Evolutionary conservation across 768 basidiomycete genomes (phyloP), one percentile per base, ranked within the genome.

Genomic region (Leccinellum albellum): DNA sequence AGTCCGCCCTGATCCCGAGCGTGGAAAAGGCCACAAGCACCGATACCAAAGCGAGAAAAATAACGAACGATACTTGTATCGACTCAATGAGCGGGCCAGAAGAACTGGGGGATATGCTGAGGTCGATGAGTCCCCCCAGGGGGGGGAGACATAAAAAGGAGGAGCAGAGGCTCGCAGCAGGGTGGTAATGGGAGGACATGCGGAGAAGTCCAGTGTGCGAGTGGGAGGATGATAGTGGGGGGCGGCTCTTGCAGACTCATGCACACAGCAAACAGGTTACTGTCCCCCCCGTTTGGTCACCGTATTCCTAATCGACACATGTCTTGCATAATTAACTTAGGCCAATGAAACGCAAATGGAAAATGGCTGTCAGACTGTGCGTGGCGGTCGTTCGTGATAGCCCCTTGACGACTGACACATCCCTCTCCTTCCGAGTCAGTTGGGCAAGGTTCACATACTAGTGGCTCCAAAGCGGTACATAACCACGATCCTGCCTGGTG

Each of bases 141-240:
- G 58, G 49, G 28, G 48, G 64, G 67, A 70, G 67, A 70, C n/a
- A n/a, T 73, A 74, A 72, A 68, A 28, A 69, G 63, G 69, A 53
- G 53, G 49, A 52, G 59, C 12, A 53, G 61, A 65, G 60, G 61
- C 54, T 57, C 70, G 61, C 62, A 62, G 67, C 64, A 59, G 60
- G 56, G 51, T 61, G 53, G 62, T 57, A 60, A 60, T 66, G 47
- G 51, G 46, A 48, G 24, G 59, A 58, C 71, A 73, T 70, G 71
- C 69, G 72, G 70, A 61, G 8, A 49, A 31, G 61, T 57, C 47
- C 61, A 29, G 59, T 61, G 54, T 40, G 54, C 20, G 56, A 62
- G 58, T 64, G 51, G 56, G 56, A 64, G 53, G 42, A 56, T 61
- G 54, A 60, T 56, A 57, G 70, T 60, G 53, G 56, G 12, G 62